Conservation (phyloP, 2,329 filamentous ascomycete genomes). For the Aspergillus unguis region DNA sequence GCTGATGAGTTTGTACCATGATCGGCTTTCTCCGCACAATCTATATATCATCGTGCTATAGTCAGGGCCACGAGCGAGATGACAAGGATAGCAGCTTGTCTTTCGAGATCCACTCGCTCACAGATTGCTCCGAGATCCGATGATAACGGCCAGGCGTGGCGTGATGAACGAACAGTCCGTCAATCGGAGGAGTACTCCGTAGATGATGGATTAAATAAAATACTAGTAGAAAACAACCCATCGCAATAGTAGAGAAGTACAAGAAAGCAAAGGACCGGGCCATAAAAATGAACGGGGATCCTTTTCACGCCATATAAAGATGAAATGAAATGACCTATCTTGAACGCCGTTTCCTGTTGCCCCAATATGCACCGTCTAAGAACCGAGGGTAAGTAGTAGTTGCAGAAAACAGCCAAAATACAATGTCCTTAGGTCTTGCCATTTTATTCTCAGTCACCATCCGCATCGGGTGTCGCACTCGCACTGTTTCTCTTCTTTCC, state of each 20-base stretch:
- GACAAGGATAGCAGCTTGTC: background rate
- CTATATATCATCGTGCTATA: background rate
- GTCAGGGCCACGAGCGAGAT: background rate
- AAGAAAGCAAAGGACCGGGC: background rate
- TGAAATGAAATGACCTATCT: conserved; percentile 10
- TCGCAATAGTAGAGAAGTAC: background rate
- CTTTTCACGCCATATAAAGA: conserved; percentile 6
- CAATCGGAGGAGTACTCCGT: background rate
- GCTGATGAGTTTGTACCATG: too few relatives aligned
- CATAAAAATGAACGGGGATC: background rate
- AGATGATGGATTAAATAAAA: background rate
- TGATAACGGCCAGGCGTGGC: background rate
- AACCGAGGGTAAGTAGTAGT: background rate
- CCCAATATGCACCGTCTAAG: conserved; percentile 24
- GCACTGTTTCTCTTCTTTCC: conserved; percentile 37
- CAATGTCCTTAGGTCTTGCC: conserved; percentile 12
- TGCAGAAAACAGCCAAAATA: conserved; percentile 19
- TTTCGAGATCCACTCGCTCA: background rate
- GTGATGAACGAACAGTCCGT: too few relatives aligned
- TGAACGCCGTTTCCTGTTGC: conserved; percentile 18
- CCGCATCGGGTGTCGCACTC: conserved; percentile 39
- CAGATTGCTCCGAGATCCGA: conserved; percentile 6
- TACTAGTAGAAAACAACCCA: background rate
- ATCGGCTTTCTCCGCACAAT: too few relatives aligned
- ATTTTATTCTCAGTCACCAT: conserved; percentile 24